Evolutionary conservation across 2,329 filamentous ascomycete genomes (phyloP), one percentile per base, ranked within the genome.

Genomic region (Aspergillus fischeri): DNA sequence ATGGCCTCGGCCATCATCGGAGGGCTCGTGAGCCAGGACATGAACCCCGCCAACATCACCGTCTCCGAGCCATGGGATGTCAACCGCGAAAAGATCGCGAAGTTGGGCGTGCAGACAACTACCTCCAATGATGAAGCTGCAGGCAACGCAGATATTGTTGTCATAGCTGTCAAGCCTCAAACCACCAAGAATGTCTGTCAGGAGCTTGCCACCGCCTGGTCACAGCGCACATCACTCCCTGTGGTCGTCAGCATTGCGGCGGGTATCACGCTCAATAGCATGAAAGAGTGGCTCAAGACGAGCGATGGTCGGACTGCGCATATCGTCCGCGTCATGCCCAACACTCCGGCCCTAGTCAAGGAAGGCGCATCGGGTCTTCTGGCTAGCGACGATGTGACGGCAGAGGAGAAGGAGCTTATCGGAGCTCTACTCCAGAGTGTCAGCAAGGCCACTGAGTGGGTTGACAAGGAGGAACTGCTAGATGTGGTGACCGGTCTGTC

Each of bases 401-500:
- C 42, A 0, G 62, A 63, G 11, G 69, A 73, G 62, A 72, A 70
- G 59, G 67, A 64, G 51, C 63, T 73, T 28, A 69, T 73, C 10
- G 61, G 65, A 52, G 63, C 63, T 25, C 49, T 73, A 21, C 59
- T 73, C 2, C 60, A 53, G 2, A 73, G 65, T 28, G 69, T 73
- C 0, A 71, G 70, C 60, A 65, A 70, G 63, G 69, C 68, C 2
- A 69, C 65, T 2, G 70, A 73, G 57, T 73, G 70, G 70, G 68
- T 73, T 38, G 70, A 72, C 3, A 65, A 62, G 51, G 70, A 73
- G 52, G 68, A 69, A 38, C 49, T 73, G 42, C 53, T 73, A 7
- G 70, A 73, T 60, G 70, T 72, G n/a, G 70, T 73, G n/a, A 73
- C 70, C 9, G 69, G 70, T 3, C 54, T 73, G 53, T 73, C 70